These are phyloP conservation scores for Starmerella asiatica DNA, from an alignment of 805 yeast species.

Conservation along the genomic window DNA sequence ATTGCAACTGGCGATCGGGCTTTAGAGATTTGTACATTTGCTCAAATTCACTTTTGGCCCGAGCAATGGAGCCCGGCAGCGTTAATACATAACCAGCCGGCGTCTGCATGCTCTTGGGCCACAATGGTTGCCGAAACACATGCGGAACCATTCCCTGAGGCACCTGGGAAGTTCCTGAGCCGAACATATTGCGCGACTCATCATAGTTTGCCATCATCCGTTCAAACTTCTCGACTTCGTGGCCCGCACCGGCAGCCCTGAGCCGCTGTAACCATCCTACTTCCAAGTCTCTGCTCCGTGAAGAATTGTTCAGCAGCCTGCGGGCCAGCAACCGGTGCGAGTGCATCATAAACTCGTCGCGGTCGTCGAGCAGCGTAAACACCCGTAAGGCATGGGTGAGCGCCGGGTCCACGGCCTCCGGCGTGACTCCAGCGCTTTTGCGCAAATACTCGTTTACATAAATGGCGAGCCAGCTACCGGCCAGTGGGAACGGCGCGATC, in stretches of 20 bases:
- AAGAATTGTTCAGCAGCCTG: slow-evolving; percentile 72
- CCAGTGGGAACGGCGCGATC: background rate
- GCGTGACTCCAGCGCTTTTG: slow-evolving; percentile 49
- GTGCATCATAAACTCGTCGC: slow-evolving; percentile 83
- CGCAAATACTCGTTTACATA: slow-evolving; percentile 74
- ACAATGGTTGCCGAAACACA: slow-evolving; percentile 57
- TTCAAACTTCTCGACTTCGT: slow-evolving; percentile 41
- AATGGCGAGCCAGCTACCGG: slow-evolving; percentile 13
- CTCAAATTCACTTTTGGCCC: slow-evolving; percentile 36
- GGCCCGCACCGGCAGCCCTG: slow-evolving; percentile 2
- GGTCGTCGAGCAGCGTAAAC: slow-evolving; percentile 78
- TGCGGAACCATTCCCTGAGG: slow-evolving; percentile 30
- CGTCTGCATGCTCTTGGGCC: slow-evolving; percentile 39
- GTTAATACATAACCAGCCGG: slow-evolving; percentile 7
- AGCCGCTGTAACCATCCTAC: slow-evolving; percentile 29
- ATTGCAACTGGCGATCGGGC: slow-evolving; percentile 37
- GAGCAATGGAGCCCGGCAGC: slow-evolving; percentile 34
- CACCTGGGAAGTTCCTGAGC: slow-evolving; percentile 39
- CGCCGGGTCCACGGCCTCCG: slow-evolving; percentile 44
- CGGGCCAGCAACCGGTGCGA: slow-evolving; percentile 82
- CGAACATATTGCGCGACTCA: slow-evolving; percentile 50
- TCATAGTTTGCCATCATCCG: slow-evolving; percentile 91
- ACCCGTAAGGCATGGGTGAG: slow-evolving; percentile 73
- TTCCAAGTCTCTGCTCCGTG: slow-evolving; percentile 72
- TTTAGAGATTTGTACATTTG: slow-evolving; percentile 31